phyloP scores from a whole-genome alignment of 495 filamentous ascomycete species.

The Parathielavia hyrcaniae region DNA sequence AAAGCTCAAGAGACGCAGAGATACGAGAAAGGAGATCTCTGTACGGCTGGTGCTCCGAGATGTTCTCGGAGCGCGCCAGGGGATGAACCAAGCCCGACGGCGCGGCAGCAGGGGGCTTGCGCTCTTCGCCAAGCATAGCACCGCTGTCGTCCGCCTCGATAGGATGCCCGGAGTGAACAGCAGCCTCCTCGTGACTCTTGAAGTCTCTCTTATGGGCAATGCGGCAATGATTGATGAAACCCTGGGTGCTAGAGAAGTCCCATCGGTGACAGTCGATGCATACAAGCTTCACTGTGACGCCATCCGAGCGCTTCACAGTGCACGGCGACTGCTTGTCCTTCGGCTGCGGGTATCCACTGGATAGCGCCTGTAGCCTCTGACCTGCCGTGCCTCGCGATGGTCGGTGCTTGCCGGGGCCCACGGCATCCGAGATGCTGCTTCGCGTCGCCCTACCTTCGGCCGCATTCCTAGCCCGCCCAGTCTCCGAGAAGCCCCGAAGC shows the following conservation, averaged over 20 bases:
- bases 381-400: constrained; percentile 52
- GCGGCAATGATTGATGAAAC: constrained; percentile 97
- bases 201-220: constrained; percentile 88
- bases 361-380: constrained; percentile 64
- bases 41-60: constrained; percentile 50
- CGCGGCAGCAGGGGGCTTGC: constrained; percentile 31
- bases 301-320: constrained; percentile 48
- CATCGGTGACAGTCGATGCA: constrained; percentile 82
- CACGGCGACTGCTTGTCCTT: constrained; percentile 59
- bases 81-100: constrained; percentile 60
- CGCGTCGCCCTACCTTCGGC: constrained; percentile 67
- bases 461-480: constrained; percentile 34
- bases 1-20: constrained; percentile 42
- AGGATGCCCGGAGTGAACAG: constrained; percentile 76
- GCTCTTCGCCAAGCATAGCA: constrained; percentile 49
- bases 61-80: constrained; percentile 52
- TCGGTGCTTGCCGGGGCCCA: constrained; percentile 52
- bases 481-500: constrained; percentile 30
- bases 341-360: constrained; percentile 60
- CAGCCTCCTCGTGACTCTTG: constrained; percentile 90
- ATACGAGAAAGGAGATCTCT: constrained; percentile 44
- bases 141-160: constrained; percentile 64
- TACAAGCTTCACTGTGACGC: constrained; percentile 64
- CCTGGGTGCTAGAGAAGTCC: constrained; percentile 91
- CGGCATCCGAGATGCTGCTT: constrained; percentile 58